Percentiles rank a stretch among this genome's conserved stretches.
These are phyloP conservation scores for Rhynchospora tenuis DNA, from an alignment of 176 grass and related monocot genomes.

Conservation along the genomic window DNA sequence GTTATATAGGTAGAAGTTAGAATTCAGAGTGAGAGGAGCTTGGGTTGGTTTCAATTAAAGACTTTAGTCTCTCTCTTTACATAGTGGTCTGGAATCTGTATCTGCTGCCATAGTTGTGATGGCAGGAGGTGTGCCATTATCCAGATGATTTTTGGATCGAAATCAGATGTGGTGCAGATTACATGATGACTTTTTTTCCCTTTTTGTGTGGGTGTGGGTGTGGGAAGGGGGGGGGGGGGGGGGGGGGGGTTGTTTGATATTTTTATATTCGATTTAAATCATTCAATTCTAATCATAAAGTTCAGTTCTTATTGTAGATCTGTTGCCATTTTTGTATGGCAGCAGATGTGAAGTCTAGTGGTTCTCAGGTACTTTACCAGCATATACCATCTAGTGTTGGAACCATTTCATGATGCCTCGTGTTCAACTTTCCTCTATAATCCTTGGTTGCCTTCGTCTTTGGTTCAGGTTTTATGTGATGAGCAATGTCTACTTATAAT, in stretches of 20 bases:
- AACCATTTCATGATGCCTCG: not conserved
- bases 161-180: not conserved
- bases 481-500: too few relatives aligned
- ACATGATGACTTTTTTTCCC: not conserved
- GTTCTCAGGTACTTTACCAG: not conserved
- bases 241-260: too few relatives aligned
- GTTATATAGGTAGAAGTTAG: not conserved
- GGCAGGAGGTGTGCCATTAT: not conserved
- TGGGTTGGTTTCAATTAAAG: not conserved
- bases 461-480: too few relatives aligned
- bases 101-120: not conserved
- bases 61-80: not conserved
- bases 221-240: too few relatives aligned
- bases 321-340: not conserved
- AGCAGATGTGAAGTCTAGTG: not conserved
- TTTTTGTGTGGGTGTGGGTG: too few relatives aligned
- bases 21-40: not conserved
- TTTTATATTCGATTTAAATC: not conserved
- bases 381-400: not conserved
- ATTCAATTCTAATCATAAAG: not conserved
- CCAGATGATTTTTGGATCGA: not conserved
- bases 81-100: not conserved
- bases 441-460: not conserved
- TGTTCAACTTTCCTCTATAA: not conserved
- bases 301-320: not conserved